Percentiles rank a stretch among this genome's conserved stretches.
These are phyloP conservation scores for Quercus lobata DNA, from an alignment of 331 rosid species.

Conservation along the genomic window DNA sequence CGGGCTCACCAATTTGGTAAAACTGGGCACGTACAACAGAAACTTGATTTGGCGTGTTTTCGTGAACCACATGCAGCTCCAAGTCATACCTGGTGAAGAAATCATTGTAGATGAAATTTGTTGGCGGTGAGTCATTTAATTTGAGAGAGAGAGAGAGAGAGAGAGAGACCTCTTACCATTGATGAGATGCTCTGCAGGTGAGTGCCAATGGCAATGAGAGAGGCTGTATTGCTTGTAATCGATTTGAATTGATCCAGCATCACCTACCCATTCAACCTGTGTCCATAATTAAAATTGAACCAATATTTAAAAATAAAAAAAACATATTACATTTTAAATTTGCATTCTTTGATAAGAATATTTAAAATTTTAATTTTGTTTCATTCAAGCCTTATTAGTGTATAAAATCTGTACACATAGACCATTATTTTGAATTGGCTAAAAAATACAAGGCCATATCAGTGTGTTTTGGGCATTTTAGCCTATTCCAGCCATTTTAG, in stretches of 20 bases:
- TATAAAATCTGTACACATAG: too few relatives aligned
- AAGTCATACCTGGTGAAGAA: conserved; percentile 37
- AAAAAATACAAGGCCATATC: too few relatives aligned
- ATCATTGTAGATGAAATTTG: neutral
- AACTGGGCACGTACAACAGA: conserved; percentile 49
- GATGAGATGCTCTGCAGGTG: conserved; percentile 66
- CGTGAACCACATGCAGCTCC: conserved; percentile 69
- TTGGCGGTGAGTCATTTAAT: neutral
- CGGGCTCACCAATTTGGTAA: conserved; percentile 40
- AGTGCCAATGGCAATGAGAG: conserved; percentile 64
- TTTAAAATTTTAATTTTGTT: too few relatives aligned
- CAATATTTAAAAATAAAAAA: too few relatives aligned
- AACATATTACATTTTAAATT: too few relatives aligned
- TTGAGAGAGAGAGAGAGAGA: too few relatives aligned
- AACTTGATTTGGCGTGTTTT: conserved; percentile 6
- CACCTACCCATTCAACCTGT: conserved; percentile 46
- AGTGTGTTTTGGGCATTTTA: too few relatives aligned
- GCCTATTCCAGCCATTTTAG: too few relatives aligned
- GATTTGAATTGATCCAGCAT: conserved; percentile 42
- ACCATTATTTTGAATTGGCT: too few relatives aligned
- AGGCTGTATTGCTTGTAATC: conserved; percentile 35
- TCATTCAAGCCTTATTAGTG: too few relatives aligned
- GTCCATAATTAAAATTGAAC: neutral
- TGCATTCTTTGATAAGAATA: too few relatives aligned
- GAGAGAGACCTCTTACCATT: conserved; percentile 46